Evolutionary conservation across 2,329 filamentous ascomycete genomes (phyloP), one percentile per base, ranked within the genome.

Genomic region (Aspergillus terreus): DNA sequence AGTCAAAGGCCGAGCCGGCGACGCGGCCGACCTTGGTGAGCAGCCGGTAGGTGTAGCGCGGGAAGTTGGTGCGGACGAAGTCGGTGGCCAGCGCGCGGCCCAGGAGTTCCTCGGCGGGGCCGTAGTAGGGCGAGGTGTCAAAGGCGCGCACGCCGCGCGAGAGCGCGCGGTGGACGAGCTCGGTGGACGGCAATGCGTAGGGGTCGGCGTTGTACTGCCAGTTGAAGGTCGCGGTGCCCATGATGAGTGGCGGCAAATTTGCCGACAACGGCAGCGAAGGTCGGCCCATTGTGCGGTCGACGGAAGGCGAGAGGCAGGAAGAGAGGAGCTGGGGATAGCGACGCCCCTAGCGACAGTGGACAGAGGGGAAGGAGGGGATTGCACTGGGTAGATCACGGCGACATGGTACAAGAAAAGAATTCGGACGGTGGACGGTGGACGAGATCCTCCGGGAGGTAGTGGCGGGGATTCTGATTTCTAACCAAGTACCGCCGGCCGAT

Each of bases 1-100:
- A 86, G 62, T 86, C 81, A 58, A 86, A 86, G 42, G 79, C 76
- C 1, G 78, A 71, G 10, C 67, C 68, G 0, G 73, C 74, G 55
- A 85, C 71, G 7, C 83, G 82, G 21, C 83, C 83, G 44, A 82
- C 80, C 66, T 86, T 86, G 19, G 83, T 86, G 58, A 85, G 74
- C 51, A 86, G 69, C 61, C 79, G 79, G 68, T 83, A 84, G 19
- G 80, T 76, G 14, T 75, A 56, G 38, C 83, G 78, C 4, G 90
- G 76, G 17, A 87, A 75, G 35, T 71, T 63, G 30, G 63, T 57
- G 56, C 65, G 70, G 30, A 77, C 70, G 52, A 67, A 66, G 12
- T 70, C 60, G 10, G 71, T 72, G 45, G 68, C 67, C 5, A 78
- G 66, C 14, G 76, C 76, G 48, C 66, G 67, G 52, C 78, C 78